Evolutionary conservation across 225 moss, liverwort and hornwort genomes (phyloP), one percentile per base, ranked within the genome.

Genomic region (Sphagnum tenellum): DNA sequence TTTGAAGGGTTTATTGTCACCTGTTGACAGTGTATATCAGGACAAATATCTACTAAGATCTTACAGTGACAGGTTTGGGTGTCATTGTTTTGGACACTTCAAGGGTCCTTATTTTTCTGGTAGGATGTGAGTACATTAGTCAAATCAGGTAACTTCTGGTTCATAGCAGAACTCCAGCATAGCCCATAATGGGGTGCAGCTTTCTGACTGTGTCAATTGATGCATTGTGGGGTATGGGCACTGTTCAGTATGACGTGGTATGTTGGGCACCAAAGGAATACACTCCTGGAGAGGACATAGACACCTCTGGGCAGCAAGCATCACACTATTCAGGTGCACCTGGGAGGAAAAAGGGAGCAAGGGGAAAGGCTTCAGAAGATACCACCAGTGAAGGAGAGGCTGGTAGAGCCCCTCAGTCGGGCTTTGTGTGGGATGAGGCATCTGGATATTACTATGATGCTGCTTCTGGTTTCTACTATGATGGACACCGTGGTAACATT

Each of bases 241-340:
- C 29, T 29, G 29, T 29, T 29, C 86, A 98, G 90, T 98, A 98
- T 79, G 98, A 98, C 77, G 84, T 79, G 79, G 76, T 78, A 73
- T 93, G 93, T n/a, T 98, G 98, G 98, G 82, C 90, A 74, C 98
- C 98, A 48, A 98, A 98, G 70, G 98, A 98, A 57, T 98, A 98
- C 76, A 93, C 90, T 66, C 93, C 93, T 70, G 89, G 85, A 55
- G 86, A 89, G 61, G 80, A 73, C 73, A 56, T 69, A 67, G 71
- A 74, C 66, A 61, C 68, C 66, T 7, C 29, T 14, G 45, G 45
- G 45, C 13, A 55, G 12, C 10, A 14, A 49, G 50, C 63, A 47
- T 50, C 69, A 62, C 64, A 64, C 47, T 69, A 48, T 47, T 47
- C 47, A 29, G 64, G 64, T 12, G 51, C 7, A 51, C 9, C 14